A percentile compares a stretch with the other conserved stretches of the same genome.
phyloP scores from a whole-genome alignment of 176 grass and related monocot species.

The Oryza officinalis region DNA sequence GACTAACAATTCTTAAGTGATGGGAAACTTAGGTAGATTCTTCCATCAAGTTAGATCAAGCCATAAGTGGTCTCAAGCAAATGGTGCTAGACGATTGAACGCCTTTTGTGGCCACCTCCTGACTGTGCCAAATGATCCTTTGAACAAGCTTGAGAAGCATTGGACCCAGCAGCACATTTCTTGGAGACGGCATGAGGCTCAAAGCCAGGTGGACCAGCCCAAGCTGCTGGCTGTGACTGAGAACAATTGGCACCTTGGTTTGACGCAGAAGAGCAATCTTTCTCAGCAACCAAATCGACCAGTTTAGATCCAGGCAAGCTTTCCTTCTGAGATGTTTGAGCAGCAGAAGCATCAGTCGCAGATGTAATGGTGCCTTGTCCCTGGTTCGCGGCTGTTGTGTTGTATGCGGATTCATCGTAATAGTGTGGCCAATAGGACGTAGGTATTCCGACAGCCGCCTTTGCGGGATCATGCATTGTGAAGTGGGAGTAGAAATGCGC shows the following conservation, averaged over 20 bases:
- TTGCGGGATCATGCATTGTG: slow-evolving; percentile 15
- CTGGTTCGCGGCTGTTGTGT: neutral
- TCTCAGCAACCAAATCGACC: slow-evolving; percentile 9
- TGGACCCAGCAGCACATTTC: slow-evolving; percentile 1
- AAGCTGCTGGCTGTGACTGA: slow-evolving; percentile 27
- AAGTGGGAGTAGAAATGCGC: slow-evolving; percentile 36
- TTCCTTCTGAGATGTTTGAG: slow-evolving; percentile 40
- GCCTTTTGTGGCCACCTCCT: neutral
- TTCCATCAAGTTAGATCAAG: slow-evolving; percentile 13
- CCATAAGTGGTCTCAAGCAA: neutral
- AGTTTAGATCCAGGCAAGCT: neutral
- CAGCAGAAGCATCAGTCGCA: neutral
- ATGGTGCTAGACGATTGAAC: slow-evolving; percentile 14
- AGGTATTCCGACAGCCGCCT: slow-evolving; percentile 35
- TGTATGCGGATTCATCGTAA: slow-evolving; percentile 10
- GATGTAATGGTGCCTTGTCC: slow-evolving; percentile 13
- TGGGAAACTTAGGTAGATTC: neutral
- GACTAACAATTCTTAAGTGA: neutral
- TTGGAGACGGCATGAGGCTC: slow-evolving; percentile 6
- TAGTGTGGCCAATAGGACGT: slow-evolving; percentile 33
- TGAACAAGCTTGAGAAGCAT: slow-evolving; percentile 36
- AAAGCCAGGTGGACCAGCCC: slow-evolving; percentile 54
- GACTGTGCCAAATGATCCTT: slow-evolving; percentile 29
- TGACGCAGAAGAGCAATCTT: slow-evolving; percentile 27
- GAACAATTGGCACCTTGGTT: slow-evolving; percentile 11